phyloP scores from a whole-genome alignment of 345 rosid species.

The Camelina laxa region DNA sequence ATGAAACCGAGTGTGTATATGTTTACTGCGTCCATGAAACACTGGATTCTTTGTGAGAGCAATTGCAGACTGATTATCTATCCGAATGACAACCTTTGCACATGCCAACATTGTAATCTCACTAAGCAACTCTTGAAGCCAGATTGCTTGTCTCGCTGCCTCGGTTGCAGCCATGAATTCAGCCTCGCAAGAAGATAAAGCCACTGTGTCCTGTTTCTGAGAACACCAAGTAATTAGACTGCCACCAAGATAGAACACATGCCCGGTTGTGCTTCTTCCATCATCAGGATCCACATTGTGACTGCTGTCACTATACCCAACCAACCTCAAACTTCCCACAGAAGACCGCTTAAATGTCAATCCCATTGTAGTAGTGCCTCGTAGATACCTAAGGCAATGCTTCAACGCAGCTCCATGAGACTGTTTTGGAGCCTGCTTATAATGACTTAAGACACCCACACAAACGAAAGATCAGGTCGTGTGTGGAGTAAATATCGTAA shows the following conservation, averaged over 20 bases:
- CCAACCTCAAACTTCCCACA: too few relatives aligned
- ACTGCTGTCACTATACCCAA: neutral
- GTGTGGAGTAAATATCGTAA: neutral
- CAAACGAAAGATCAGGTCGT: neutral
- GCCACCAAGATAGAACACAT: neutral
- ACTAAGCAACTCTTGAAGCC: too few relatives aligned
- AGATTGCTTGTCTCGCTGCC: neutral
- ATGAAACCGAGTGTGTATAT: too few relatives aligned
- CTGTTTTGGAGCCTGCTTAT: neutral
- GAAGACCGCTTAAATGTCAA: too few relatives aligned
- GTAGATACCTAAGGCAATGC: neutral
- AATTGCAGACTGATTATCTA: too few relatives aligned
- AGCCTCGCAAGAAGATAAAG: neutral
- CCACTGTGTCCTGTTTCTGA: neutral
- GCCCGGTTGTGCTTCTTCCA: neutral
- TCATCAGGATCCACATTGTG: neutral
- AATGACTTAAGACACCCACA: neutral
- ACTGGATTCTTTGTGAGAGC: too few relatives aligned
- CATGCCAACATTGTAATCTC: too few relatives aligned
- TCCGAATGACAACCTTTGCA: too few relatives aligned
- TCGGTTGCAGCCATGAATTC: neutral
- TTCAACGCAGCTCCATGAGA: neutral
- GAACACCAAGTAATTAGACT: neutral
- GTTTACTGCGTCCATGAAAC: too few relatives aligned
- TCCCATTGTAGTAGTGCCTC: too few relatives aligned